Percentiles rank a stretch among this genome's conserved stretches.
Conservation (phyloP, 2,329 filamentous ascomycete species). For the Aureobasidium zeae region DNA sequence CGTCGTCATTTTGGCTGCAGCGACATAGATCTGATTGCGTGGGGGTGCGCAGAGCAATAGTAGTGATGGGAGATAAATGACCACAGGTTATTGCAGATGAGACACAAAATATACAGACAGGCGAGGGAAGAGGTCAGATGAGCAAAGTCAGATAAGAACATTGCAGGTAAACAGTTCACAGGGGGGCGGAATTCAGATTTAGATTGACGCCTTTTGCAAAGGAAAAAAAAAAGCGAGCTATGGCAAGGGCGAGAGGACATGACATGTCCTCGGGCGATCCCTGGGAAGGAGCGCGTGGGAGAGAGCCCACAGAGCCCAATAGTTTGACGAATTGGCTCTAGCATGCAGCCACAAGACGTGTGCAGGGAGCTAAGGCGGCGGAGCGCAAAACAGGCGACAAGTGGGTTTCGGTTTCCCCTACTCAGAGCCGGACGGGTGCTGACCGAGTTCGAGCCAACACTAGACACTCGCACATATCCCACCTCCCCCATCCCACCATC, state of each 20-base stretch:
- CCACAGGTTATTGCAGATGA: no score
- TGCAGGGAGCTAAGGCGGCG: neutral
- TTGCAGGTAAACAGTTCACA: no score
- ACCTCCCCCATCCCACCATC: constrained; percentile 8
- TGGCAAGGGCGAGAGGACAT: no score
- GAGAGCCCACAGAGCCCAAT: neutral
- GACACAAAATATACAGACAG: no score
- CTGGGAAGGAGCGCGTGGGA: constrained; percentile 3
- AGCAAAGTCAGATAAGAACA: no score
- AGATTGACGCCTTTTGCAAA: no score
- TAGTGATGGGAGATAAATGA: no score
- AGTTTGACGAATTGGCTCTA: neutral
- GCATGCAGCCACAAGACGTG: neutral
- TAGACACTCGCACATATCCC: neutral
- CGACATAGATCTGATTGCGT: neutral
- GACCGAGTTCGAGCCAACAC: constrained; percentile 6
- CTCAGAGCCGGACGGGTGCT: neutral
- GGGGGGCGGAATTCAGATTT: no score
- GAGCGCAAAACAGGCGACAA: constrained; percentile 7
- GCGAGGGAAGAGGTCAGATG: no score
- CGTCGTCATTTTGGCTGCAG: constrained; percentile 6
- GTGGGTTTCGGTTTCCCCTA: neutral
- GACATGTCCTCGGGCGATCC: no score
- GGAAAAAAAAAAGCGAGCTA: no score
- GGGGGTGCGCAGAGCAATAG: no score